phyloP scores from a whole-genome alignment of 345 rosid species.

The Combretum micranthum region DNA sequence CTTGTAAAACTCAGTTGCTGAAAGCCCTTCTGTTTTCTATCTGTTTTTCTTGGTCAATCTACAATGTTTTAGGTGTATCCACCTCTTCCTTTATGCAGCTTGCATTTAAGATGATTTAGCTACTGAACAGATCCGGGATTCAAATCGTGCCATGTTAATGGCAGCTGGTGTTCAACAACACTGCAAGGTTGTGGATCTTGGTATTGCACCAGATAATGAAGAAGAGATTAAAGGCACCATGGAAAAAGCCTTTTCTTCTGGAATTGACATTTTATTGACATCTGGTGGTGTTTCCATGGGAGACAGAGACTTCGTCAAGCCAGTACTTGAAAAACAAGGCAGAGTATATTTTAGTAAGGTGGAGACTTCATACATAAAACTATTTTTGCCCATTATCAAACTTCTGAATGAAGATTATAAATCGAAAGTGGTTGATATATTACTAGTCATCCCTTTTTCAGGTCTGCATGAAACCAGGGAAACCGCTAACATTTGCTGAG shows the following conservation, averaged over 20 bases:
- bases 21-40: no score
- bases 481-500: constrained; percentile 88
- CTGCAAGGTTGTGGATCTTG: constrained; percentile 79
- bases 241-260: constrained; percentile 54
- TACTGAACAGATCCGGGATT: constrained; percentile 79
- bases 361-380: not conserved
- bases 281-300: constrained; percentile 99
- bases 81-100: constrained; percentile 9
- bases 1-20: not conserved
- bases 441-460: constrained; percentile 26
- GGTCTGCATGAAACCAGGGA: constrained; percentile 94
- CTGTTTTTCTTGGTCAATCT: no score
- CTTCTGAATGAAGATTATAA: constrained; percentile 4
- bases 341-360: constrained; percentile 74
- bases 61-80: not conserved
- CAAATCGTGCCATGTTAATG: constrained; percentile 83
- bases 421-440: not conserved
- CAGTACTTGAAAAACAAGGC: constrained; percentile 71
- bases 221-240: constrained; percentile 61
- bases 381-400: constrained; percentile 1
- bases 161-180: constrained; percentile 78
- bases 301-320: constrained; percentile 89
- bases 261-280: constrained; percentile 70
- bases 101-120: constrained; percentile 9
- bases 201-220: constrained; percentile 70